Evolutionary conservation across 2,329 filamentous ascomycete species (phyloP), one percentile per base, ranked within the genome.

Genomic region (Fusarium secorum): DNA sequence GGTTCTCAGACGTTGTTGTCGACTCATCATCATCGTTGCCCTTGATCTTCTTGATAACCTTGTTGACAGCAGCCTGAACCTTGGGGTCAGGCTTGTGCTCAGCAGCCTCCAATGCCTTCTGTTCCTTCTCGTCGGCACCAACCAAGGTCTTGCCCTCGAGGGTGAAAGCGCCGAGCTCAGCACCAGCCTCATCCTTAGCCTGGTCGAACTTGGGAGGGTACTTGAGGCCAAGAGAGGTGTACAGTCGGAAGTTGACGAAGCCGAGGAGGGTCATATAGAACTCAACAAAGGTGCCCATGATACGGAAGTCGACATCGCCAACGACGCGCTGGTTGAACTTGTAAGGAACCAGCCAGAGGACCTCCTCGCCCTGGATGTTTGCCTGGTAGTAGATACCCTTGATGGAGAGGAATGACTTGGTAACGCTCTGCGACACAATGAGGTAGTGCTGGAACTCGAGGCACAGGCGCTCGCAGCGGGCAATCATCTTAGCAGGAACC

Each of bases 301-400:
- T 99, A 77, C 96, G 88, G 84, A 98, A 99, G 81, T 99, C 96
- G 71, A 99, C 92, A 81, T 99, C 96, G 63, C 92, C 93, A 42
- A 96, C 93, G 18, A 97, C 91, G 74, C 93, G 88, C 85, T 99
- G 96, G 78, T 98, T 97, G 83, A 99, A 99, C 81, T 94, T 94
- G 85, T 99, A 99, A 2, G 96, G 96, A 15, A 98, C 95, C 41
- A 99, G 87, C 96, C 96, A 99, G 73, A 98, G 86, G 53, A 99
- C 92, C 78, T 98, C 95, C 83, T 99, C 95, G 52, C 96, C 96
- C 81, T 98, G 94, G 68, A 99, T 97, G 55, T 91, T 98, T 28
- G 95, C 96, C 84, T 98, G 95, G 83, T 98, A 99, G 85, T 99
- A 99, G 78, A 99, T 98, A 68, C 96, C 96, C 87, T 99, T 99